phyloP scores from a whole-genome alignment of 2,329 filamentous ascomycete genomes.

The Calonectria pauciramosa region DNA sequence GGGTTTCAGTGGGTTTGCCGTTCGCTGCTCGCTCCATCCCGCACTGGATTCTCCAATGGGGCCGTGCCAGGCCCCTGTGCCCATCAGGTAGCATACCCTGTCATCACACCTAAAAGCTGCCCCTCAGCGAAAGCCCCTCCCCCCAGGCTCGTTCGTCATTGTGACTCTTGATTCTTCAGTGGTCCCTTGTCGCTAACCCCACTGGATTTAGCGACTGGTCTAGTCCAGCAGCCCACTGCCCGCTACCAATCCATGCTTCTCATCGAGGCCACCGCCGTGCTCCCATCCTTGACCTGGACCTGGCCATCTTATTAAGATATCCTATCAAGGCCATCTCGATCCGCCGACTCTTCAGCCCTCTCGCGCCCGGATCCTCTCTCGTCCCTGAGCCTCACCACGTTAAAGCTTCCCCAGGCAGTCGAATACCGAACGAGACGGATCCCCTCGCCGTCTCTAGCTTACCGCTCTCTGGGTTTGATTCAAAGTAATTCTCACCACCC shows the following conservation, averaged over 20 bases:
- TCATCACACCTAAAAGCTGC: neutral
- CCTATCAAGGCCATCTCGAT: neutral
- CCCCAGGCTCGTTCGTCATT: slow-evolving; percentile 23
- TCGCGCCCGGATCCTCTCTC: neutral
- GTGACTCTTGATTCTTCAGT: slow-evolving; percentile 18
- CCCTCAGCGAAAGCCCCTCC: neutral
- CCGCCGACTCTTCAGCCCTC: neutral
- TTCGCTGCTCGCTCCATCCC: slow-evolving; percentile 4
- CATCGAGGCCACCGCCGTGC: neutral
- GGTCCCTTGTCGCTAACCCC: slow-evolving; percentile 8
- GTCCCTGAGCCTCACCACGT: neutral
- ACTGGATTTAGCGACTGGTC: slow-evolving; percentile 22
- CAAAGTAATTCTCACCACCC: slow-evolving; percentile 46
- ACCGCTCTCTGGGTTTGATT: slow-evolving; percentile 39
- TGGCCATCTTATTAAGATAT: neutral
- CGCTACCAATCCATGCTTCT: slow-evolving; percentile 7
- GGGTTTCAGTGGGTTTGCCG: slow-evolving; percentile 15
- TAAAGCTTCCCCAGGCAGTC: neutral
- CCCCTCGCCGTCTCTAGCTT: slow-evolving; percentile 35
- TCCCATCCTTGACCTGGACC: slow-evolving; percentile 16
- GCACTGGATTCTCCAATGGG: slow-evolving; percentile 2
- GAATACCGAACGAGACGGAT: slow-evolving; percentile 1
- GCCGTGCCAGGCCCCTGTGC: slow-evolving; percentile 4
- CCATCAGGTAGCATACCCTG: neutral
- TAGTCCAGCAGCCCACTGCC: neutral